phyloP scores from a whole-genome alignment of 2,329 filamentous ascomycete genomes.

The Raffaelea arxii region DNA sequence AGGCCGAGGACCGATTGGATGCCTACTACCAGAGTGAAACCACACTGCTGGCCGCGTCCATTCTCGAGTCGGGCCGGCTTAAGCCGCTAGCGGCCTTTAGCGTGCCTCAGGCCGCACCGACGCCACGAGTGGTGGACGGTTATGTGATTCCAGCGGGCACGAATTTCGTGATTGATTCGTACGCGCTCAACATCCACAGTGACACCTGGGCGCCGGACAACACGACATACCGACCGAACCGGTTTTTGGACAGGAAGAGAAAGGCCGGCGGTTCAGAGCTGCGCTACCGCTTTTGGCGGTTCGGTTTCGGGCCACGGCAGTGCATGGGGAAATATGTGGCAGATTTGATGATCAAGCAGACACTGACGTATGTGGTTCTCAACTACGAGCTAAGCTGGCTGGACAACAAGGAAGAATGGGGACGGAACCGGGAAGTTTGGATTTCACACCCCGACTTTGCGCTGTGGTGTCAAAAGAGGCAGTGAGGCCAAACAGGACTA shows the following conservation, averaged over 20 bases:
- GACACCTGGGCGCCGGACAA: conserved; percentile 28
- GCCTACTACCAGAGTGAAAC: conserved; percentile 17
- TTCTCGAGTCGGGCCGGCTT: conserved; percentile 29
- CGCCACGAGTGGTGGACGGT: conserved; percentile 20
- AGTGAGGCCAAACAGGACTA: too few species aligned
- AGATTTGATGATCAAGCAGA: conserved; percentile 23
- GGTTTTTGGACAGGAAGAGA: conserved; percentile 14
- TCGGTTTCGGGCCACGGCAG: conserved; percentile 32
- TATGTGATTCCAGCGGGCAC: conserved; percentile 26
- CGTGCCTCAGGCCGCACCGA: conserved; percentile 28
- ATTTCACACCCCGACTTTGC: conserved; percentile 10
- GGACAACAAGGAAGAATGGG: conserved; percentile 5
- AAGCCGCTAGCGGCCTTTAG: conserved; percentile 29
- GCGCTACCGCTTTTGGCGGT: conserved; percentile 32
- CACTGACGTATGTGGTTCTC: conserved; percentile 12
- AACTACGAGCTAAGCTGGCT: conserved; percentile 6
- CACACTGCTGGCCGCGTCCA: conserved; percentile 22
- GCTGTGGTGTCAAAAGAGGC: neutral
- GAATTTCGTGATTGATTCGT: conserved; percentile 31
- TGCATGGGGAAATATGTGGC: conserved; percentile 32
- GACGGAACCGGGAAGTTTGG: conserved; percentile 9
- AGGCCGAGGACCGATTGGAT: conserved; percentile 8
- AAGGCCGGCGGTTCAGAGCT: conserved; percentile 7
- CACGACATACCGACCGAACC: conserved; percentile 22
- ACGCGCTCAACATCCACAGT: conserved; percentile 30